Evolutionary conservation across 2,329 filamentous ascomycete species (phyloP).

Genomic region (Metarhizium guizhouense): DNA sequence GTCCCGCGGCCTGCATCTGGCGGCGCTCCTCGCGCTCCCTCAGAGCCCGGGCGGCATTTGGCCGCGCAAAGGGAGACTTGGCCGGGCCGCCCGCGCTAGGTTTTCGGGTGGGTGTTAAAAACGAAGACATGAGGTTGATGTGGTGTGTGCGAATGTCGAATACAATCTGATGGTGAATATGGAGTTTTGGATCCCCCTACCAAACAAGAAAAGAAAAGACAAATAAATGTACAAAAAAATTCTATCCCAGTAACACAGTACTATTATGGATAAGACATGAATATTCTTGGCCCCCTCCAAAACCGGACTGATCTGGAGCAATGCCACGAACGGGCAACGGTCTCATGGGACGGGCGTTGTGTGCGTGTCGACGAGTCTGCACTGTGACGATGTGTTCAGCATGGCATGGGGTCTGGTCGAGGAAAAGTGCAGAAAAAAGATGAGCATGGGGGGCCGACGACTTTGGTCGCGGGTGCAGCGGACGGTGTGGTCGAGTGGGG

Average conservation of each 20-base stretch:
- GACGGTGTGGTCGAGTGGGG: neutral
- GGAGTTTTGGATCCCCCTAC: too few species aligned
- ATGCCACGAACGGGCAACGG: neutral
- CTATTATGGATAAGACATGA: neutral
- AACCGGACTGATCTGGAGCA: neutral
- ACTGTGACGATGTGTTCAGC: neutral
- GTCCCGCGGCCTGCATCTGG: conserved; percentile 19
- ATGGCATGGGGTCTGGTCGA: neutral
- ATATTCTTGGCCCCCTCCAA: neutral
- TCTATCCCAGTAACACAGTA: neutral
- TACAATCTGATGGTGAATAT: too few species aligned
- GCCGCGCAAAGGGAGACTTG: conserved; percentile 32
- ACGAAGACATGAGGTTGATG: conserved; percentile 33
- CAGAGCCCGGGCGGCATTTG: conserved; percentile 42
- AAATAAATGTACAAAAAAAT: neutral
- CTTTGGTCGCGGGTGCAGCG: neutral
- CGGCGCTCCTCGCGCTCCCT: conserved; percentile 41
- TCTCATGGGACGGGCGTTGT: neutral
- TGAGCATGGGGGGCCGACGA: neutral
- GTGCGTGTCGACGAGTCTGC: neutral
- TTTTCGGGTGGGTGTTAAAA: conserved; percentile 33
- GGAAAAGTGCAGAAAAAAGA: neutral
- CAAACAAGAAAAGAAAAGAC: neutral
- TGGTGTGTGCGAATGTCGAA: neutral
- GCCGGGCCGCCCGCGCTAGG: conserved; percentile 15